These are phyloP conservation scores for Pholiota molesta DNA, from an alignment of 768 basidiomycete species.

Conservation along the genomic window DNA sequence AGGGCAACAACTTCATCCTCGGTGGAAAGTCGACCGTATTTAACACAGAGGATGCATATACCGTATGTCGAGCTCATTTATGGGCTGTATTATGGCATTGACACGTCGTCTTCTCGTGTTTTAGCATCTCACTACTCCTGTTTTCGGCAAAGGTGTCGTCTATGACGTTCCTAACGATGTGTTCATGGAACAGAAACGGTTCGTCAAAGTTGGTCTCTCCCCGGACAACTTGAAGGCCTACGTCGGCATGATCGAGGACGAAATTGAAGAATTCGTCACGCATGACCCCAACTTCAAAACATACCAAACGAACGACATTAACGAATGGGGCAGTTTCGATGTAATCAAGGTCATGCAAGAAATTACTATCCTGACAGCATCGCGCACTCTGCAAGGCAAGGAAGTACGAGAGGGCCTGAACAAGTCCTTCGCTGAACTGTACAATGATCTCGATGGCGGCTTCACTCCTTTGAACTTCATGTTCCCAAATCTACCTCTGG, in stretches of 20 bases:
- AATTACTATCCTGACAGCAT: constrained; percentile 94
- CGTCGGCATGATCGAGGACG: constrained; percentile 76
- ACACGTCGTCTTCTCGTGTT: background rate
- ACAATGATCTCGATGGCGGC: constrained; percentile 90
- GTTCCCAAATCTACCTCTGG: constrained; percentile 91
- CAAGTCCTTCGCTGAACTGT: constrained; percentile 83
- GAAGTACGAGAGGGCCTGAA: constrained; percentile 83
- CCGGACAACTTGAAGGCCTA: constrained; percentile 90
- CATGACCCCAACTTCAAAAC: constrained; percentile 64
- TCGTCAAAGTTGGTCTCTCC: constrained; percentile 94
- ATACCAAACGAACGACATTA: constrained; percentile 66
- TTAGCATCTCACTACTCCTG: constrained; percentile 89
- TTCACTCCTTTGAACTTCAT: constrained; percentile 96
- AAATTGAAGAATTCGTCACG: constrained; percentile 71
- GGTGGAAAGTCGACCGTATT: constrained; percentile 93
- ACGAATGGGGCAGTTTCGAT: constrained; percentile 82
- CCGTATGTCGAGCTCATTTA: constrained; percentile 43
- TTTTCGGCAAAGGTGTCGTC: constrained; percentile 97
- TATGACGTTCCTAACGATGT: constrained; percentile 96
- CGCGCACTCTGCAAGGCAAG: constrained; percentile 89
- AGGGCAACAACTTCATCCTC: constrained; percentile 92
- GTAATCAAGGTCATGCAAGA: constrained; percentile 74
- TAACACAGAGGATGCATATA: constrained; percentile 97
- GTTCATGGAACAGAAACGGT: constrained; percentile 99
- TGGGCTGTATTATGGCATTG: background rate